Percentiles rank a stretch among this genome's conserved stretches.
phyloP scores from a whole-genome alignment of 805 yeast species.

The Zygoascus ofunaensis region DNA sequence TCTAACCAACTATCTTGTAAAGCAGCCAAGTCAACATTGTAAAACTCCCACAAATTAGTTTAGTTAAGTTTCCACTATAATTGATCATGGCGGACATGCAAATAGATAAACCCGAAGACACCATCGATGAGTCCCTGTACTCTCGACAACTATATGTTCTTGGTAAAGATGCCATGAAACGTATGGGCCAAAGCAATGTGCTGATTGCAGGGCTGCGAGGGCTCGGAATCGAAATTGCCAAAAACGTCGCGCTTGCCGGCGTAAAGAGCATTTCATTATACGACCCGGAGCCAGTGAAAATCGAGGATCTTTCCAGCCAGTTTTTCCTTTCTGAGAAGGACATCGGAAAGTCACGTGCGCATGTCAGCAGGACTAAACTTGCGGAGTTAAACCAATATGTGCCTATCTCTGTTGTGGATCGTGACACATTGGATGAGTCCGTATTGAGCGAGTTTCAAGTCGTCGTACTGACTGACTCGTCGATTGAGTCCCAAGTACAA shows the following conservation, averaged over 20 bases:
- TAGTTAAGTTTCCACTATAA: too few species aligned
- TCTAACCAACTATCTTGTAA: too few species aligned
- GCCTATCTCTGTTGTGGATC: constrained; percentile 58
- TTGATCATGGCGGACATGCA: too few species aligned
- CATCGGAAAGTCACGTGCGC: constrained; percentile 71
- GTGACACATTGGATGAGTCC: constrained; percentile 46
- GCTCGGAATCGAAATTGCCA: constrained; percentile 91
- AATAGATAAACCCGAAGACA: constrained; percentile 22
- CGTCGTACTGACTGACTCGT: constrained; percentile 75
- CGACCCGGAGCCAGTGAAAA: constrained; percentile 62
- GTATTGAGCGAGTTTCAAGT: constrained; percentile 59
- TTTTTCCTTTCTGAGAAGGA: constrained; percentile 68
- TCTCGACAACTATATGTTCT: constrained; percentile 87
- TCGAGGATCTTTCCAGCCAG: constrained; percentile 79
- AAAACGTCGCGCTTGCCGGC: constrained; percentile 94
- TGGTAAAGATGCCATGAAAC: constrained; percentile 97
- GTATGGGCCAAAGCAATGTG: constrained; percentile 92
- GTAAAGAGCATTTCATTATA: constrained; percentile 81
- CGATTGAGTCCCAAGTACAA: constrained; percentile 62
- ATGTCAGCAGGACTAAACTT: constrained; percentile 54
- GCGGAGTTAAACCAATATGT: constrained; percentile 85
- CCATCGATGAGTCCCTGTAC: constrained; percentile 88
- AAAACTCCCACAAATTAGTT: too few species aligned
- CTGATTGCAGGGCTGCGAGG: constrained; percentile 85
- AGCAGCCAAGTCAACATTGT: too few species aligned